A percentile compares a stretch with the other conserved stretches of the same genome.
Conservation (phyloP, 805 yeast species). For the Aciculoconidium aculeatum region DNA sequence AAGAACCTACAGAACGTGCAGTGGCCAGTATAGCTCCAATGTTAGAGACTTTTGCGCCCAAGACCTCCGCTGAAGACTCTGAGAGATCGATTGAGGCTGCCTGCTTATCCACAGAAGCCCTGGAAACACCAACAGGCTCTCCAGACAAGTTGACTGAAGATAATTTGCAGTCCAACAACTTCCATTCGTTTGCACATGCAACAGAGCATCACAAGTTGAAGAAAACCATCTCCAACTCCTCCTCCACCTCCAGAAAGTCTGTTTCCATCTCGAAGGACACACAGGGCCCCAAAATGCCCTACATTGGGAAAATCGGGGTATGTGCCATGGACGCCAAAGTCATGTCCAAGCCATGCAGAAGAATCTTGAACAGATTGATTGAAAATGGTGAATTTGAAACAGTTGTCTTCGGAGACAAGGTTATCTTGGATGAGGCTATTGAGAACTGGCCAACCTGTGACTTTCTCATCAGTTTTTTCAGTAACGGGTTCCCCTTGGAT, state of each 20-base stretch:
- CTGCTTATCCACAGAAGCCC: too few relatives aligned
- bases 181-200: too few relatives aligned
- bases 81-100: too few relatives aligned
- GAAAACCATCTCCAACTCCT: slow-evolving; percentile 33
- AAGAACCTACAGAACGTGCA: slow-evolving; percentile 54
- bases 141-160: slow-evolving; percentile 13
- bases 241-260: slow-evolving; percentile 25
- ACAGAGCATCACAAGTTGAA: slow-evolving; percentile 17
- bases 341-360: slow-evolving; percentile 90
- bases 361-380: slow-evolving; percentile 78
- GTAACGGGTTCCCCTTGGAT: slow-evolving; percentile 93
- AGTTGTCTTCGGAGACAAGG: slow-evolving; percentile 95
- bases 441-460: slow-evolving; percentile 99
- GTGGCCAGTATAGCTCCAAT: slow-evolving; percentile 80
- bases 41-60: slow-evolving; percentile 66
- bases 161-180: slow-evolving; percentile 9
- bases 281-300: slow-evolving; percentile 50
- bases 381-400: slow-evolving; percentile 96
- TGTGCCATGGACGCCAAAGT: slow-evolving; percentile 99
- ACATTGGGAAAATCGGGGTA: slow-evolving; percentile 91
- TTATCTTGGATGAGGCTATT: slow-evolving; percentile 84
- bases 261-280: slow-evolving; percentile 31
- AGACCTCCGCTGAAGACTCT: slow-evolving; percentile 43
- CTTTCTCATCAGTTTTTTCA: slow-evolving; percentile 85
- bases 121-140: too few relatives aligned